These are phyloP conservation scores for Aeminium ludgeri DNA, from an alignment of 495 filamentous ascomycete genomes.

Conservation along the genomic window DNA sequence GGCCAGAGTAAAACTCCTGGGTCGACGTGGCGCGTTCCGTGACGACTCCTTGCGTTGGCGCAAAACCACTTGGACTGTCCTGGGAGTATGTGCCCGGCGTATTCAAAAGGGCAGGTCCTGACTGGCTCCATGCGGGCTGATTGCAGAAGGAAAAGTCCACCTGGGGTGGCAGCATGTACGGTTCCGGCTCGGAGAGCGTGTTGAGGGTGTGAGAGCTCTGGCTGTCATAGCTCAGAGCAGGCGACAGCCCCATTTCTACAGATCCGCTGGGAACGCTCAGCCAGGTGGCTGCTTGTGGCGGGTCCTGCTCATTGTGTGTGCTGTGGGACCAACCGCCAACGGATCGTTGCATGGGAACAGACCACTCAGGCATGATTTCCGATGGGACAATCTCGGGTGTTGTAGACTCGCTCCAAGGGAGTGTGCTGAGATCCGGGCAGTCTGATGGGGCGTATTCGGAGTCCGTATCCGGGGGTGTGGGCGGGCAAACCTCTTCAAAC, in stretches of 20 bases:
- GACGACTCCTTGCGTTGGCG: background rate
- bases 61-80: background rate
- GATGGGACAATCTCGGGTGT: no score
- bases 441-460: conserved; percentile 10
- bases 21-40: background rate
- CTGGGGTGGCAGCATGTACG: conserved; percentile 1
- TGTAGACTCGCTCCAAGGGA: conserved; percentile 1
- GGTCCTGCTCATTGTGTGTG: no score
- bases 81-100: background rate
- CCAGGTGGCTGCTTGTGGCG: conserved; percentile 2
- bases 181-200: conserved; percentile 11
- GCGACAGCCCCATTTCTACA: conserved; percentile 12
- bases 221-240: conserved; percentile 16
- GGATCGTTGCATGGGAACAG: no score
- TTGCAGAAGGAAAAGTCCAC: conserved; percentile 4
- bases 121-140: conserved; percentile 1
- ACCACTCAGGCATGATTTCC: no score
- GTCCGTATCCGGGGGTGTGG: conserved; percentile 7
- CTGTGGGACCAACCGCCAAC: no score
- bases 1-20: background rate
- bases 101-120: no score
- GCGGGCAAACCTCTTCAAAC: conserved; percentile 2
- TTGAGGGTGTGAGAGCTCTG: conserved; percentile 13
- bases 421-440: conserved; percentile 4
- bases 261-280: background rate